Percentiles rank a stretch among this genome's conserved stretches.
phyloP scores from a whole-genome alignment of 257 asterid species.

The Knoxia roxburghii region DNA sequence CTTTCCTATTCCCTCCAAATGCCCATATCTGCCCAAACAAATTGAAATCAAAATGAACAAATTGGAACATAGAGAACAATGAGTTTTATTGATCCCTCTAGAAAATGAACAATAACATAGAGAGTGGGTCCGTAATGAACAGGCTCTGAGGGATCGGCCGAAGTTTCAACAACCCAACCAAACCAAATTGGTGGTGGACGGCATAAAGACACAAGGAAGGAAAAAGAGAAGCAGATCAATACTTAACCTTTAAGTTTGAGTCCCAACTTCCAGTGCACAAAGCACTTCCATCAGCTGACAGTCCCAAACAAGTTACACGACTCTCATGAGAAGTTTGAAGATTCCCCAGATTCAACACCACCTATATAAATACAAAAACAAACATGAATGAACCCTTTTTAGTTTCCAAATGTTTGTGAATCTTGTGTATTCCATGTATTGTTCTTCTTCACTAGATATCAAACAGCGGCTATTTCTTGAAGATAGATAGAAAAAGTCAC shows the following conservation, averaged over 20 bases:
- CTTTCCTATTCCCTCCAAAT: slow-evolving; percentile 88
- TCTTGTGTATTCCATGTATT: neutral
- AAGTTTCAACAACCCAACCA: neutral
- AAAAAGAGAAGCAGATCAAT: neutral
- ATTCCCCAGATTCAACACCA: slow-evolving; percentile 80
- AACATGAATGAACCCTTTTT: neutral
- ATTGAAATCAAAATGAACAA: too few species aligned
- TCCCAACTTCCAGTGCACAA: slow-evolving; percentile 98
- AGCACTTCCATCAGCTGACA: slow-evolving; percentile 97
- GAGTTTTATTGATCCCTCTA: too few species aligned
- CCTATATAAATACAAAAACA: slow-evolving; percentile 30
- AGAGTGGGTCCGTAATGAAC: too few species aligned
- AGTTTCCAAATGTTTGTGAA: neutral
- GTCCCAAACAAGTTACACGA: slow-evolving; percentile 79
- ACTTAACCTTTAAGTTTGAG: slow-evolving; percentile 86
- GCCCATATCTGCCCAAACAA: slow-evolving; percentile 94
- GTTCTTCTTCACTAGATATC: neutral
- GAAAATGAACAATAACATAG: too few species aligned
- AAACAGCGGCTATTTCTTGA: neutral
- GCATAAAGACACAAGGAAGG: too few species aligned
- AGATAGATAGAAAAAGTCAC: neutral
- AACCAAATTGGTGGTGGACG: too few species aligned
- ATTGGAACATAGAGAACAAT: too few species aligned
- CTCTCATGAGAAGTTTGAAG: slow-evolving; percentile 81
- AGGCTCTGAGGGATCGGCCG: too few species aligned